A percentile compares a stretch with the other conserved stretches of the same genome.
phyloP scores from a whole-genome alignment of 768 basidiomycete species.

The Tremella fuciformis region DNA sequence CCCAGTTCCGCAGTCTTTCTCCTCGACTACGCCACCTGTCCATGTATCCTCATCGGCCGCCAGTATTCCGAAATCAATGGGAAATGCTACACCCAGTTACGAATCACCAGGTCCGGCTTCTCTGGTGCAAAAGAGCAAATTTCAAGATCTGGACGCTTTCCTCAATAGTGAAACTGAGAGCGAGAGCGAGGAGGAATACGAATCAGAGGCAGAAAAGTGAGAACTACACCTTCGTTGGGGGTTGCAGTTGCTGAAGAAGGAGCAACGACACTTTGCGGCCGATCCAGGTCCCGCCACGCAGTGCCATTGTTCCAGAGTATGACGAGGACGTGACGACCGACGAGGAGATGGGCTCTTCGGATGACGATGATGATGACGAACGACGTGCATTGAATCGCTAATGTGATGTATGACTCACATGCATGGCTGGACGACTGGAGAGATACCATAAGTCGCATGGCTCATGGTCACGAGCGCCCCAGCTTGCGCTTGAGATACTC shows the following conservation, averaged over 20 bases:
- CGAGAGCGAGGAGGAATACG: constrained; percentile 30
- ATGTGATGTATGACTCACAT: neutral
- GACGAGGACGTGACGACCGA: constrained; percentile 21
- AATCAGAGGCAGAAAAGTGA: constrained; percentile 30
- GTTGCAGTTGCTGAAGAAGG: neutral
- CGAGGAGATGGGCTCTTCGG: constrained; percentile 7
- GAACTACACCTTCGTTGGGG: neutral
- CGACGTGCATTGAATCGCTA: neutral
- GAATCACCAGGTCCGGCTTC: constrained; percentile 22
- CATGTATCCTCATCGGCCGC: constrained; percentile 8
- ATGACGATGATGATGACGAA: constrained; percentile 2
- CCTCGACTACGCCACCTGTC: constrained; percentile 7
- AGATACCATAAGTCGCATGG: no score
- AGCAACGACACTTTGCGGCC: constrained; percentile 4
- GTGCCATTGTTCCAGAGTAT: constrained; percentile 43
- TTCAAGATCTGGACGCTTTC: constrained; percentile 49
- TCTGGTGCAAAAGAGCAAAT: constrained; percentile 30
- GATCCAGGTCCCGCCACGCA: constrained; percentile 39
- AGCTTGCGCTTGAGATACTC: constrained; percentile 58
- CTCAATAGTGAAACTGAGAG: constrained; percentile 40
- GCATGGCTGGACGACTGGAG: neutral
- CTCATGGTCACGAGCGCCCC: constrained; percentile 4
- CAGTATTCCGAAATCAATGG: neutral
- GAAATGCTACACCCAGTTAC: constrained; percentile 2
- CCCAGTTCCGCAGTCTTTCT: neutral